phyloP scores from a whole-genome alignment of 1,284 basidiomycete species.

The Volvariella surrecta region DNA sequence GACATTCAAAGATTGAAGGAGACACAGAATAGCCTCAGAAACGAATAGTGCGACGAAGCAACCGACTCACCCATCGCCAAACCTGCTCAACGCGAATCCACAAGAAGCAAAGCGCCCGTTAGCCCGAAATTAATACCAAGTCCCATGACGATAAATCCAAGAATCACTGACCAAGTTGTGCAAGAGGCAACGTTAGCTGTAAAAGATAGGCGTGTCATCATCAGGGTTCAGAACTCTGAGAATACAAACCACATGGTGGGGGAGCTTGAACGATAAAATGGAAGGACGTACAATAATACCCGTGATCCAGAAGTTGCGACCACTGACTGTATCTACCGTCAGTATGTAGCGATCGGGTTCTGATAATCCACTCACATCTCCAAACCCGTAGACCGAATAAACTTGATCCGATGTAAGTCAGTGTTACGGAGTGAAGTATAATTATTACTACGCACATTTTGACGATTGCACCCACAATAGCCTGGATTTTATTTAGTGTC shows the following conservation, averaged over 20 bases:
- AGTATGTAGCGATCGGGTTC: neutral
- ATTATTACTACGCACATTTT: constrained; percentile 37
- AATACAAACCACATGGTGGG: no score
- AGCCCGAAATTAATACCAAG: no score
- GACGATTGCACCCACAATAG: constrained; percentile 49
- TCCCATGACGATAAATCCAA: no score
- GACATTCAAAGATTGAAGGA: no score
- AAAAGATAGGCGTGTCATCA: neutral
- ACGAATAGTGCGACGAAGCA: constrained; percentile 1
- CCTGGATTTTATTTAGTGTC: constrained; percentile 34
- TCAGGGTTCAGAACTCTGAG: no score
- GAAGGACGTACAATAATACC: constrained; percentile 39
- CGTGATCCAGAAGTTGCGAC: constrained; percentile 45
- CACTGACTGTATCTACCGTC: constrained; percentile 39
- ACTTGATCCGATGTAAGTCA: constrained; percentile 22
- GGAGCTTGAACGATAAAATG: neutral
- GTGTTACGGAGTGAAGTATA: constrained; percentile 1
- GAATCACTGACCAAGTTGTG: constrained; percentile 35
- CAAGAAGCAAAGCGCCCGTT: no score
- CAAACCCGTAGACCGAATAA: constrained; percentile 60
- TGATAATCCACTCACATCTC: constrained; percentile 42
- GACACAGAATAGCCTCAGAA: neutral
- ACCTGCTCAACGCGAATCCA: constrained; percentile 15
- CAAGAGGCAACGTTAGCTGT: constrained; percentile 37
- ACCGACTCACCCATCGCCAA: constrained; percentile 24